These are phyloP conservation scores for Scheffersomyces lignosus DNA, from an alignment of 805 yeast species.

Conservation along the genomic window DNA sequence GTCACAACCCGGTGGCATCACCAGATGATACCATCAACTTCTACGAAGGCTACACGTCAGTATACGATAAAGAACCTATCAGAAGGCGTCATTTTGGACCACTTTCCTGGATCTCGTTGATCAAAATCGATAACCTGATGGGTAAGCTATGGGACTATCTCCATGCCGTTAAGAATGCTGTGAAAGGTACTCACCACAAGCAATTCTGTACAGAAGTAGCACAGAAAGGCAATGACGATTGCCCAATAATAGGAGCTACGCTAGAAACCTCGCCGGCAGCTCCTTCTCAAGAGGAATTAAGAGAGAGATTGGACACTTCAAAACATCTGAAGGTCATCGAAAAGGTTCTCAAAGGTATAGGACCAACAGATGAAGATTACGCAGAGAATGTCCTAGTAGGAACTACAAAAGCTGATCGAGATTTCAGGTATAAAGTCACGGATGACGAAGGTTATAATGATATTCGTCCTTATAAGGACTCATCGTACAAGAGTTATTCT, in stretches of 20 bases:
- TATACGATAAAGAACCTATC: conserved; percentile 35
- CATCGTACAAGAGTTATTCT: background rate
- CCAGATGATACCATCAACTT: conserved; percentile 34
- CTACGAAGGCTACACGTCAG: conserved; percentile 40
- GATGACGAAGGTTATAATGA: conserved; percentile 9
- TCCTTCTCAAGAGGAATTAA: background rate
- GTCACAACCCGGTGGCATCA: conserved; percentile 13
- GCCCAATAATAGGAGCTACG: too few species aligned
- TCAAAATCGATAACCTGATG: conserved; percentile 26
- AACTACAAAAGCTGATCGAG: conserved; percentile 6
- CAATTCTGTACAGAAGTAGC: background rate
- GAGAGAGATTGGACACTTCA: background rate
- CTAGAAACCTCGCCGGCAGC: background rate
- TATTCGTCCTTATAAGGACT: conserved; percentile 6
- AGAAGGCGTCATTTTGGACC: conserved; percentile 53
- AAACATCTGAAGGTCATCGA: too few species aligned
- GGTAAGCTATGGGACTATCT: conserved; percentile 17
- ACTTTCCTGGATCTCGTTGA: conserved; percentile 47
- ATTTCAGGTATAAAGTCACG: conserved; percentile 7
- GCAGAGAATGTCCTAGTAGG: too few species aligned
- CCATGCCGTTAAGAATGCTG: conserved; percentile 4
- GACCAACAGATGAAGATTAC: conserved; percentile 2
- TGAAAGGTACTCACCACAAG: background rate
- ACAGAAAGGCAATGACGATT: too few species aligned
- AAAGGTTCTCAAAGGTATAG: too few species aligned